Conservation (phyloP, 345 rosid genomes). For the Brassica incana region DNA sequence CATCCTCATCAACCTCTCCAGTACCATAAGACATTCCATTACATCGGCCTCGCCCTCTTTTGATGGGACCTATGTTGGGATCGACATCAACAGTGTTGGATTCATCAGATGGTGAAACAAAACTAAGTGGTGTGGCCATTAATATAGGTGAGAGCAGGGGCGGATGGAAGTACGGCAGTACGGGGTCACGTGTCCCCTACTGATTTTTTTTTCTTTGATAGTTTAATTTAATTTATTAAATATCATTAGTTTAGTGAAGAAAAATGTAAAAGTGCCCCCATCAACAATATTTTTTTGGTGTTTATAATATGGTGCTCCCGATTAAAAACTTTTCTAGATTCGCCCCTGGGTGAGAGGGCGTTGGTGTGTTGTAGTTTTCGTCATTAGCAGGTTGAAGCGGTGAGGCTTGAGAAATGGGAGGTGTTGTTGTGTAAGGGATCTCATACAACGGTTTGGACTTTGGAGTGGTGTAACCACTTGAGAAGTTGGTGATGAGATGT, state of each 20-base stretch:
- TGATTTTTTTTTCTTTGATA: not conserved
- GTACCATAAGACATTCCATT: too few relatives aligned
- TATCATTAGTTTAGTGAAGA: not conserved
- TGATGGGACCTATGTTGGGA: not conserved
- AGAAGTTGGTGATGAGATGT: not conserved
- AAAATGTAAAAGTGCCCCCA: not conserved
- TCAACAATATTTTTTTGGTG: not conserved
- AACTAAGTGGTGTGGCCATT: not conserved
- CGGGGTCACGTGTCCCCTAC: not conserved
- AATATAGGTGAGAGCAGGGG: not conserved
- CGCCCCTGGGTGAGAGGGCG: not conserved
- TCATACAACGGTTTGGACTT: not conserved
- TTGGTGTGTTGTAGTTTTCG: not conserved
- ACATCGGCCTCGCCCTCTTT: constrained; percentile 17
- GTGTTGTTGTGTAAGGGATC: not conserved
- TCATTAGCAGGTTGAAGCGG: not conserved
- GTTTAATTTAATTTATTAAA: too few relatives aligned
- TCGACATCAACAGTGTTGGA: not conserved
- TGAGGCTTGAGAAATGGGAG: not conserved
- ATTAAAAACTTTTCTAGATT: too few relatives aligned
- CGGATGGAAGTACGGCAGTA: not conserved
- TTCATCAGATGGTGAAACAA: not conserved
- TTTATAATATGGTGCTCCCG: too few relatives aligned
- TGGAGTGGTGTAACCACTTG: not conserved
- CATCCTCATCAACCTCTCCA: too few relatives aligned